Evolutionary conservation across 768 basidiomycete species (phyloP).

Genomic region (Lentinula boryana): DNA sequence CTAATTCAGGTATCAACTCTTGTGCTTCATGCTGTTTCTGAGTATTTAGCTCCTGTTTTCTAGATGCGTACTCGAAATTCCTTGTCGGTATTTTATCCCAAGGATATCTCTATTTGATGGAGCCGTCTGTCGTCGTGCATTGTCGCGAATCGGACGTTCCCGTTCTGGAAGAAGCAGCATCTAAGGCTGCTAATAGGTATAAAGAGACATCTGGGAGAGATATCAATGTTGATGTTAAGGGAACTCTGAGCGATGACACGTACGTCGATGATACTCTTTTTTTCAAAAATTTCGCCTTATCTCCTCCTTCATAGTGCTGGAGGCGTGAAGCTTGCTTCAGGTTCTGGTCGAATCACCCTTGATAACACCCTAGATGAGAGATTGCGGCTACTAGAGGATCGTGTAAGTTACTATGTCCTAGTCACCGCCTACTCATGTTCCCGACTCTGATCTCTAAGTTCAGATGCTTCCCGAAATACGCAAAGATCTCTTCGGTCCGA

Average conservation of each 20-base stretch:
- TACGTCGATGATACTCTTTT: constrained; percentile 25
- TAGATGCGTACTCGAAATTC: constrained; percentile 73
- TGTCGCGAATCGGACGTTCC: constrained; percentile 64
- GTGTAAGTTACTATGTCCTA: constrained; percentile 43
- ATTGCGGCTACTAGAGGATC: constrained; percentile 81
- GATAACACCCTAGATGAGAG: constrained; percentile 96
- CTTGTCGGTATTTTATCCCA: constrained; percentile 83
- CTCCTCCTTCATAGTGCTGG: constrained; percentile 53
- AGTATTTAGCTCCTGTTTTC: background rate
- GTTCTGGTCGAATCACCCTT: constrained; percentile 73
- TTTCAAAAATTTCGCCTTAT: background rate
- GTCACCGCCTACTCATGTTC: background rate
- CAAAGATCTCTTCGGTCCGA: constrained; percentile 80
- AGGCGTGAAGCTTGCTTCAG: constrained; percentile 72
- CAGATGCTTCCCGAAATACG: constrained; percentile 97
- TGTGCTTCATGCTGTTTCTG: background rate
- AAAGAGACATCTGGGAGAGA: constrained; percentile 72
- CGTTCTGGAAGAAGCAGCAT: constrained; percentile 56
- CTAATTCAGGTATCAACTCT: background rate
- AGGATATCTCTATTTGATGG: constrained; percentile 78
- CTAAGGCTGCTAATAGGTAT: constrained; percentile 59
- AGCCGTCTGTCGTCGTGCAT: constrained; percentile 61
- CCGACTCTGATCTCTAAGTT: background rate
- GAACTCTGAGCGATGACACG: constrained; percentile 61
- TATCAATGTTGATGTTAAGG: constrained; percentile 54